Evolutionary conservation across 2,329 filamentous ascomycete species (phyloP).

Genomic region (Penicillium sp.): DNA sequence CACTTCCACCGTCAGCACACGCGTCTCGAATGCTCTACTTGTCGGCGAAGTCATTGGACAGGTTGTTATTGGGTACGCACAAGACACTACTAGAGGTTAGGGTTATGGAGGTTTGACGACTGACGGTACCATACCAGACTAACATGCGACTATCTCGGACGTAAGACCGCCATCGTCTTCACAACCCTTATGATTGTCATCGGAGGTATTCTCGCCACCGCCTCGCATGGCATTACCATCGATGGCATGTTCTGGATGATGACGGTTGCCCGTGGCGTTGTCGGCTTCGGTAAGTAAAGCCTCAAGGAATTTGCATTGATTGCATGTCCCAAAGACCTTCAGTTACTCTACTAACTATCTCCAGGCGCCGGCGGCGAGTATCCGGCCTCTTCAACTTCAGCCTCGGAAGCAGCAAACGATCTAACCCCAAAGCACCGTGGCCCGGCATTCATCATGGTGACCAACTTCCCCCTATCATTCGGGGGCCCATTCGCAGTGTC

Average conservation of each 20-base stretch:
- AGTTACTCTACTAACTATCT: not conserved
- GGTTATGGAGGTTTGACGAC: not conserved
- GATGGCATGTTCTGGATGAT: constrained; percentile 55
- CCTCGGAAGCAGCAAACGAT: constrained; percentile 50
- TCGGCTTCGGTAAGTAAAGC: constrained; percentile 40
- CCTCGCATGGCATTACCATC: constrained; percentile 44
- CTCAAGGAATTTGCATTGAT: not conserved
- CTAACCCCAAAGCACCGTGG: constrained; percentile 38
- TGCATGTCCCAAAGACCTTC: not conserved
- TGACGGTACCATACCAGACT: constrained; percentile 18
- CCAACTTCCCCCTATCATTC: constrained; percentile 42
- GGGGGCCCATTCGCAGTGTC: constrained; percentile 44
- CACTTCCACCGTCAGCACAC: constrained; percentile 25
- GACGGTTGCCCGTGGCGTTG: constrained; percentile 48
- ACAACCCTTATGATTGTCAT: constrained; percentile 48
- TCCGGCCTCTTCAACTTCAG: constrained; percentile 47
- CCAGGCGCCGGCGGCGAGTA: constrained; percentile 46
- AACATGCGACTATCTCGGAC: constrained; percentile 47
- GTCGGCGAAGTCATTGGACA: constrained; percentile 29
- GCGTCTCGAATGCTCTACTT: constrained; percentile 28
- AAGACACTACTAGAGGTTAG: not conserved
- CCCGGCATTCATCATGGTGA: constrained; percentile 48
- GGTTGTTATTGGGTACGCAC: constrained; percentile 23
- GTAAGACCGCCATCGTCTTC: constrained; percentile 45
- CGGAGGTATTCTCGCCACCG: constrained; percentile 46